A percentile compares a stretch with the other conserved stretches of the same genome.
phyloP scores from a whole-genome alignment of 2,329 filamentous ascomycete species.

The Colletotrichum brevisporum region DNA sequence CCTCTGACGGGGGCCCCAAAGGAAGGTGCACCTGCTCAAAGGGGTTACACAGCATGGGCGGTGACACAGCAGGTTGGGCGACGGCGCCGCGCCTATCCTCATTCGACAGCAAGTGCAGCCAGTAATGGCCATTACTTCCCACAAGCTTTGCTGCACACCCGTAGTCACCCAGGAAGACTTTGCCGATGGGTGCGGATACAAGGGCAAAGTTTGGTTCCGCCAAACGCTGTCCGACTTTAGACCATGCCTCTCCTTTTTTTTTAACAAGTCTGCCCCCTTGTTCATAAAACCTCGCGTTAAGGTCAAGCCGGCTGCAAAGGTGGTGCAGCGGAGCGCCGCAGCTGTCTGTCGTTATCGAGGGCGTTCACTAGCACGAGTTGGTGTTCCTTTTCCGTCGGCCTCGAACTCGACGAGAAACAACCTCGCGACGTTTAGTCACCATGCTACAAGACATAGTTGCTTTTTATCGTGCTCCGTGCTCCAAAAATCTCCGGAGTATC shows the following conservation, averaged over 20 bases:
- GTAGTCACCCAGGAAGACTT: slow-evolving; percentile 11
- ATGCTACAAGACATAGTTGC: slow-evolving; percentile 10
- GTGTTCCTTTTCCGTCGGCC: neutral
- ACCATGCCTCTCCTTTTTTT: slow-evolving; percentile 3
- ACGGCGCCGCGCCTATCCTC: slow-evolving; percentile 18
- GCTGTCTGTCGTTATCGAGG: neutral
- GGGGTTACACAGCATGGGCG: slow-evolving; percentile 29
- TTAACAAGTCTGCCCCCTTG: slow-evolving; percentile 5
- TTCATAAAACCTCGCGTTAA: slow-evolving; percentile 3
- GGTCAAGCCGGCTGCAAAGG: neutral
- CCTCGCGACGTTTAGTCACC: slow-evolving; percentile 14
- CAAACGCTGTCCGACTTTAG: neutral
- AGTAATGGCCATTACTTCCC: slow-evolving; percentile 19
- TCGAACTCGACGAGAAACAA: slow-evolving; percentile 2
- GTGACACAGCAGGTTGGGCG: slow-evolving; percentile 23
- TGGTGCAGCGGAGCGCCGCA: neutral
- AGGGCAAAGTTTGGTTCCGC: slow-evolving; percentile 27
- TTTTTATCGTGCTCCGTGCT: slow-evolving; percentile 5
- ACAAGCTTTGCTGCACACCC: slow-evolving; percentile 27
- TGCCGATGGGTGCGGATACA: neutral
- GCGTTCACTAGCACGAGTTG: slow-evolving; percentile 1
- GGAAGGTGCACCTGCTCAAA: neutral
- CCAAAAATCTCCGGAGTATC: slow-evolving; percentile 19
- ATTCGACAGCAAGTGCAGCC: slow-evolving; percentile 22
- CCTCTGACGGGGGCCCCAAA: neutral